A percentile compares a stretch with the other conserved stretches of the same genome.
phyloP scores from a whole-genome alignment of 768 basidiomycete species.

The Leccinum fibrillosum region DNA sequence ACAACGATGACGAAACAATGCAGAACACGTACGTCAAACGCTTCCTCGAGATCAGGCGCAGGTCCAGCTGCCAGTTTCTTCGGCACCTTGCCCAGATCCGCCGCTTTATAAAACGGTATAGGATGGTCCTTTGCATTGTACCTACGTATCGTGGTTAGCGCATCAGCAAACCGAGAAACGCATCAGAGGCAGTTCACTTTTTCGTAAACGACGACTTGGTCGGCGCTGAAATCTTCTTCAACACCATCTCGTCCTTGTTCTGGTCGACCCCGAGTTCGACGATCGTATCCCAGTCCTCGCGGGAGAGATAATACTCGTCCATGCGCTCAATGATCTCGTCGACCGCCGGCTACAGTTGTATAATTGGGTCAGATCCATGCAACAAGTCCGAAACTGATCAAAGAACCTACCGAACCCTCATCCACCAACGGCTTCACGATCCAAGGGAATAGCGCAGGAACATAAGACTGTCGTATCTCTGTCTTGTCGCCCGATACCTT shows the following conservation, averaged over 20 bases:
- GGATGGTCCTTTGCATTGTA: constrained; percentile 92
- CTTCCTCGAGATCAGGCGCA: constrained; percentile 90
- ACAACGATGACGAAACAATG: not conserved
- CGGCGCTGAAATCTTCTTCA: constrained; percentile 80
- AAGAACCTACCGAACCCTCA: constrained; percentile 61
- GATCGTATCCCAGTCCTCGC: constrained; percentile 96
- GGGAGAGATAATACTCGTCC: constrained; percentile 92
- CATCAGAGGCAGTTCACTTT: constrained; percentile 45
- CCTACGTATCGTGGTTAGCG: constrained; percentile 36
- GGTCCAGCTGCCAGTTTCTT: constrained; percentile 78
- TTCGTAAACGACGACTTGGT: constrained; percentile 84
- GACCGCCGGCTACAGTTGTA: constrained; percentile 43
- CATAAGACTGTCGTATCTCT: constrained; percentile 89
- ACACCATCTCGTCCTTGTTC: constrained; percentile 64
- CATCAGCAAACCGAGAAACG: too few relatives aligned
- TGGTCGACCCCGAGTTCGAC: constrained; percentile 90
- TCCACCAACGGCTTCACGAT: constrained; percentile 78
- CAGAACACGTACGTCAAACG: constrained; percentile 61
- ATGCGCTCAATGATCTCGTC: constrained; percentile 81
- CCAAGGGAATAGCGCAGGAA: constrained; percentile 82
- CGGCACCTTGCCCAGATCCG: constrained; percentile 70
- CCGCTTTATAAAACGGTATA: constrained; percentile 89
- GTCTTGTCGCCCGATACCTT: constrained; percentile 86
- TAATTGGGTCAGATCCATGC: not conserved
- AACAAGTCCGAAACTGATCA: not conserved